phyloP scores from a whole-genome alignment of 2,329 filamentous ascomycete species.

The Trichoderma hamatum region DNA sequence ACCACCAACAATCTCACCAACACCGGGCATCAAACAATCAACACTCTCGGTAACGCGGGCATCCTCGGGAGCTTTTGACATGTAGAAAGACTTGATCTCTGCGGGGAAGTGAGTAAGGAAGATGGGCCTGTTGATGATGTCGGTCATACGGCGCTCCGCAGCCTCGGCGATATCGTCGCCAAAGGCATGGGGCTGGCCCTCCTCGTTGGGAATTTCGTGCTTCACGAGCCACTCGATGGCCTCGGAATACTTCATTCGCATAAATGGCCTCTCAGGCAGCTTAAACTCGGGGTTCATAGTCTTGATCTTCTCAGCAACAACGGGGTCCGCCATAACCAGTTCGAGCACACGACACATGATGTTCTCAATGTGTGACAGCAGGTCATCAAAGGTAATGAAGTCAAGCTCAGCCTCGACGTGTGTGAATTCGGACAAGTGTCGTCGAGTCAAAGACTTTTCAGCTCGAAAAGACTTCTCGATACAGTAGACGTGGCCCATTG shows the following conservation, averaged over 20 bases:
- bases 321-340: conserved; percentile 71
- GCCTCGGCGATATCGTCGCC: conserved; percentile 98
- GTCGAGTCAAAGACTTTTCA: conserved; percentile 91
- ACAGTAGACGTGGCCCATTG: conserved; percentile 93
- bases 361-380: conserved; percentile 83
- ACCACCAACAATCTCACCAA: conserved; percentile 95
- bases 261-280: conserved; percentile 80
- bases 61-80: conserved; percentile 85
- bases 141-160: conserved; percentile 95
- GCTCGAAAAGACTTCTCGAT: conserved; percentile 99
- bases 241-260: conserved; percentile 92
- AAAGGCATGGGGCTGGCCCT: conserved; percentile 85
- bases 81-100: conserved; percentile 99
- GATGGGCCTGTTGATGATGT: conserved; percentile 92
- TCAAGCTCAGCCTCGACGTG: conserved; percentile 96
- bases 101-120: conserved; percentile 96
- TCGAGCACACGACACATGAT: conserved; percentile 87
- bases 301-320: conserved; percentile 73
- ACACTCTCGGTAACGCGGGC: conserved; percentile 88
- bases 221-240: conserved; percentile 93
- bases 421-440: conserved; percentile 94
- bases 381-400: conserved; percentile 90
- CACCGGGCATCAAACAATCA: conserved; percentile 83
- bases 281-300: conserved; percentile 90
- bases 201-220: conserved; percentile 90